phyloP scores from a whole-genome alignment of 2,329 filamentous ascomycete species.

The Zelopaecilomyces penicillatus region DNA sequence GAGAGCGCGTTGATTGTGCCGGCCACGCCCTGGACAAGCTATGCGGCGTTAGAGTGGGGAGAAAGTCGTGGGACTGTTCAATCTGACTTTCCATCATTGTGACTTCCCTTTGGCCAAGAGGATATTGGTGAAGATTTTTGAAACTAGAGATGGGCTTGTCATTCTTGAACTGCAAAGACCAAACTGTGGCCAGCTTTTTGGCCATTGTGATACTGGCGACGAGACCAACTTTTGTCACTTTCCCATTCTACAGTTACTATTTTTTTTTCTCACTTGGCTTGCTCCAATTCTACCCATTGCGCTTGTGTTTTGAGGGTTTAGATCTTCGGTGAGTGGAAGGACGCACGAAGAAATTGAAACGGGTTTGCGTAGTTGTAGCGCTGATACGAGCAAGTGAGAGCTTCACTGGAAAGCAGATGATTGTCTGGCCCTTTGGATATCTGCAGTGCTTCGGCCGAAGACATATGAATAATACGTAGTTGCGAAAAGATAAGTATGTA shows the following conservation, averaged over 20 bases:
- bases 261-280: conserved; percentile 21
- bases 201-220: conserved; percentile 42
- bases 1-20: conserved; percentile 54
- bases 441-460: conserved; percentile 45
- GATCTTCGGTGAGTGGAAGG: conserved; percentile 59
- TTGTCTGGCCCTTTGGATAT: conserved; percentile 43
- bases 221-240: conserved; percentile 24
- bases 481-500: too few species aligned
- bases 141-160: conserved; percentile 57
- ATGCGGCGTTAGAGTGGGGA: conserved; percentile 29
- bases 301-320: conserved; percentile 58
- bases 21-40: conserved; percentile 46
- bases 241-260: too few species aligned
- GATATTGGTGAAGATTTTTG: conserved; percentile 56
- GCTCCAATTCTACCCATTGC: conserved; percentile 61
- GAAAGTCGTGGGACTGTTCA: conserved; percentile 61
- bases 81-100: conserved; percentile 71
- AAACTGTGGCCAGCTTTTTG: conserved; percentile 50
- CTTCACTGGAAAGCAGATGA: conserved; percentile 38
- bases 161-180: conserved; percentile 72
- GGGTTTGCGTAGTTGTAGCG: conserved; percentile 47
- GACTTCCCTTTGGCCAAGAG: conserved; percentile 51
- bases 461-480: conserved; percentile 15
- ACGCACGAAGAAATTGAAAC: conserved; percentile 56
- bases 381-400: conserved; percentile 37